phyloP scores from a whole-genome alignment of 345 rosid genomes.

The Arabidopsis suecica region DNA sequence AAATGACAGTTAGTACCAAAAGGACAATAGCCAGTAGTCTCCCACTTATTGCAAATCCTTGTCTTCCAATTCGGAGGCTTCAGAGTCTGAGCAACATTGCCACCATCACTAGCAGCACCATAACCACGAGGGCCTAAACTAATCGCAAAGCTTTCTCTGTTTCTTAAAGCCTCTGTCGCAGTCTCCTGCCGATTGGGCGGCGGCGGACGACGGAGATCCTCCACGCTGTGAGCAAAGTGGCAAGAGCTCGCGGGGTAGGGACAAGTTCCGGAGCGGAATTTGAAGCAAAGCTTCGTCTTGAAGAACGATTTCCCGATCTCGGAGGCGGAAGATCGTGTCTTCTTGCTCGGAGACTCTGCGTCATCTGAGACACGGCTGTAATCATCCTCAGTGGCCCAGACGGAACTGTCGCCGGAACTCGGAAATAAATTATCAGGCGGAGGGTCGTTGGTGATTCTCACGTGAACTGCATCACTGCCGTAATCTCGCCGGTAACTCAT shows the following conservation, averaged over 20 bases:
- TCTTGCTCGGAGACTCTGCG: conserved; percentile 63
- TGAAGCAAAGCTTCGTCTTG: conserved; percentile 90
- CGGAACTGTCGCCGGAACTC: conserved; percentile 49
- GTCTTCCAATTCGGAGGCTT: conserved; percentile 94
- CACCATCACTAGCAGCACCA: conserved; percentile 45
- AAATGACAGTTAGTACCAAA: conserved; percentile 85
- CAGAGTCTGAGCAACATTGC: conserved; percentile 44
- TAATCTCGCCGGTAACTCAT: conserved; percentile 67
- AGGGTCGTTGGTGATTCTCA: conserved; percentile 51
- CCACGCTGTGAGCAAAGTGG: conserved; percentile 87
- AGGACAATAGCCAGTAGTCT: conserved; percentile 80
- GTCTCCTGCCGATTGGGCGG: conserved; percentile 77
- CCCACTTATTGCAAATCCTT: conserved; percentile 90
- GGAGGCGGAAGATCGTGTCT: conserved; percentile 50
- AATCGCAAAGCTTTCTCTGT: conserved; percentile 81
- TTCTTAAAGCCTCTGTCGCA: conserved; percentile 75
- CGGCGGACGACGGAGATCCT: conserved; percentile 89
- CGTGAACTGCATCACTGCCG: conserved; percentile 67
- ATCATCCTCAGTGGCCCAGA: conserved; percentile 89
- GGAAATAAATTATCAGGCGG: conserved; percentile 59
- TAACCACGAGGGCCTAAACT: conserved; percentile 85
- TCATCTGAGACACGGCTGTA: conserved; percentile 52
- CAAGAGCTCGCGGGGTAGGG: conserved; percentile 65
- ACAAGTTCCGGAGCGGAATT: conserved; percentile 76
- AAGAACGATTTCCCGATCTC: conserved; percentile 78